Evolutionary conservation across 2,329 filamentous ascomycete genomes (phyloP).

Genomic region (Epichloe uncinata): DNA sequence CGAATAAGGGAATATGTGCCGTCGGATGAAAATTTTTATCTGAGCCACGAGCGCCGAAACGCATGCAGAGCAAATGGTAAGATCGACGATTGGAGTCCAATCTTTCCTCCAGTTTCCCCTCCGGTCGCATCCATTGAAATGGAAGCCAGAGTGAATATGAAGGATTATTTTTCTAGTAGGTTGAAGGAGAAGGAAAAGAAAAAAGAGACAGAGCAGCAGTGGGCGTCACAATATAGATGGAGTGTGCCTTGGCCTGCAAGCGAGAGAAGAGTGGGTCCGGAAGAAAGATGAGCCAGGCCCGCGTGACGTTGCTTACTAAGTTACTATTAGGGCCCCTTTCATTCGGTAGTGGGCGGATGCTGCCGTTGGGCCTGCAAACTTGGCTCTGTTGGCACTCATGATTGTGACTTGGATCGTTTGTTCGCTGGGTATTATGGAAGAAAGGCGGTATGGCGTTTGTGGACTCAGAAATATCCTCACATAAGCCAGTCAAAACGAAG

Average conservation of each 20-base stretch:
- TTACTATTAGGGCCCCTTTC: background rate
- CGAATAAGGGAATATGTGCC: constrained; percentile 15
- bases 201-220: constrained; percentile 5
- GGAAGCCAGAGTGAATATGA: constrained; percentile 59
- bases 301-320: background rate
- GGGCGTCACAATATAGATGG: background rate
- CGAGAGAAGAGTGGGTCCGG: constrained; percentile 10
- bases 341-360: constrained; percentile 1
- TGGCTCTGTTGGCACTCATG: background rate
- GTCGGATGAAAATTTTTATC: constrained; percentile 22
- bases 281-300: constrained; percentile 15
- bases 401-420: too few species aligned
- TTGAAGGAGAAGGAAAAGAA: constrained; percentile 19
- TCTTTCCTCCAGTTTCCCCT: constrained; percentile 66
- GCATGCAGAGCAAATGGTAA: constrained; percentile 35
- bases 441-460: too few species aligned
- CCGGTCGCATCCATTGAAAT: constrained; percentile 39
- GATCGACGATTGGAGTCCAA: constrained; percentile 26
- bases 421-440: too few species aligned
- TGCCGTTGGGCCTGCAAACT: background rate
- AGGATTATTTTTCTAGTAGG: constrained; percentile 36
- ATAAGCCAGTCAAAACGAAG: too few species aligned
- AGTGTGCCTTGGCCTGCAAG: background rate
- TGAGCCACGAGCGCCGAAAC: constrained; percentile 19
- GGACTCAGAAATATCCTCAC: too few species aligned